These are phyloP conservation scores for Populus ilicifolia DNA, from an alignment of 345 rosid genomes.

Conservation along the genomic window DNA sequence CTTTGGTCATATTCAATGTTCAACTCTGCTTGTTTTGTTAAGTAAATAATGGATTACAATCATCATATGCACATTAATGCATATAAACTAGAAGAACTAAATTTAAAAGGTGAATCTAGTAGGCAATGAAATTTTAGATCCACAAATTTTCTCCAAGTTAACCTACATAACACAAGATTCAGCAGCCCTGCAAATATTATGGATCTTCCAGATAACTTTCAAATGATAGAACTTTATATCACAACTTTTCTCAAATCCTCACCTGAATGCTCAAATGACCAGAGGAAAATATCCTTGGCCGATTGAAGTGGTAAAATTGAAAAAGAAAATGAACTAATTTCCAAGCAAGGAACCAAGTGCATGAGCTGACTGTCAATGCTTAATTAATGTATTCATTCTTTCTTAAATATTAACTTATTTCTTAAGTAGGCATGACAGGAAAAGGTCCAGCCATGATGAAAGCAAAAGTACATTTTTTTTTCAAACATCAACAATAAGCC, in stretches of 20 bases:
- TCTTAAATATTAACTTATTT: neutral
- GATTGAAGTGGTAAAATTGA: too few relatives aligned
- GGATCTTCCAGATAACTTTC: too few relatives aligned
- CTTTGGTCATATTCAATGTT: neutral
- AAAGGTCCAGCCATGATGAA: neutral
- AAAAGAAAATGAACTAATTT: too few relatives aligned
- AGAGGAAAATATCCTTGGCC: too few relatives aligned
- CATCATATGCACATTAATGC: neutral
- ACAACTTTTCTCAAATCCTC: too few relatives aligned
- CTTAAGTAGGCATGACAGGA: neutral
- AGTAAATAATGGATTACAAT: neutral
- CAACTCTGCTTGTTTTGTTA: neutral
- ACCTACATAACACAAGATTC: neutral
- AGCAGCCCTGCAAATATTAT: too few relatives aligned
- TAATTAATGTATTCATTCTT: neutral
- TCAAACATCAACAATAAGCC: too few relatives aligned
- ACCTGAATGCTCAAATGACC: too few relatives aligned
- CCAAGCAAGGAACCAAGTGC: too few relatives aligned
- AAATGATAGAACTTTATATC: too few relatives aligned
- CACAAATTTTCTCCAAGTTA: neutral
- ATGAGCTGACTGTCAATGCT: neutral
- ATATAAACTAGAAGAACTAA: neutral
- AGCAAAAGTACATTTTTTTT: too few relatives aligned
- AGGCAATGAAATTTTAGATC: neutral
- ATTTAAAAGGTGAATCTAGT: neutral